Evolutionary conservation across 805 yeast species (phyloP).

Genomic region (Teunomyces kruisii): DNA sequence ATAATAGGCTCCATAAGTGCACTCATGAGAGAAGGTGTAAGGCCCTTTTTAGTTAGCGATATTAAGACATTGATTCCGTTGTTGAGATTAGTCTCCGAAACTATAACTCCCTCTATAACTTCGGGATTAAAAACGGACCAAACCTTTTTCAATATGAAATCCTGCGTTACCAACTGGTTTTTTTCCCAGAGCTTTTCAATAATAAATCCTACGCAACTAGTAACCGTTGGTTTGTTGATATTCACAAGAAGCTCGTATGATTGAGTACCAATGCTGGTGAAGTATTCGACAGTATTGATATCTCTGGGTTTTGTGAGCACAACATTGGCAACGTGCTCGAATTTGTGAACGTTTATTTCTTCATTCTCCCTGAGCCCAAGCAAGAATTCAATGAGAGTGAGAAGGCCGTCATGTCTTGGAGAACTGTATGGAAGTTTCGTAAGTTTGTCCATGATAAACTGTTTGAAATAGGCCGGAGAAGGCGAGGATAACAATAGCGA

Average conservation of each 20-base stretch:
- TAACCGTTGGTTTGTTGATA: slow-evolving; percentile 60
- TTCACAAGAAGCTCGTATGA: slow-evolving; percentile 55
- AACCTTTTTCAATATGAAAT: slow-evolving; percentile 55
- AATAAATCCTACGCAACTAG: slow-evolving; percentile 56
- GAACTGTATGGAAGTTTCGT: slow-evolving; percentile 57
- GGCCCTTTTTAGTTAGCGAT: slow-evolving; percentile 50
- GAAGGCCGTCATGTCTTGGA: slow-evolving; percentile 59
- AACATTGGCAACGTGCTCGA: slow-evolving; percentile 65
- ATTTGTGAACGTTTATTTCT: slow-evolving; percentile 61
- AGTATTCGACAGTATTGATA: slow-evolving; percentile 51
- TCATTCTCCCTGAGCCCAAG: slow-evolving; percentile 76
- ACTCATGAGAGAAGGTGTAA: slow-evolving; percentile 22
- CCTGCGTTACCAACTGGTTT: slow-evolving; percentile 51
- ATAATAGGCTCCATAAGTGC: slow-evolving; percentile 32
- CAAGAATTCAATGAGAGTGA: slow-evolving; percentile 71
- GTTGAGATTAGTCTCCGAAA: slow-evolving; percentile 52
- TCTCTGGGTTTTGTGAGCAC: slow-evolving; percentile 61
- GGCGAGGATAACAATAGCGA: slow-evolving; percentile 55
- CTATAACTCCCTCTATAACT: slow-evolving; percentile 23
- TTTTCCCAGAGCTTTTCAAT: slow-evolving; percentile 50
- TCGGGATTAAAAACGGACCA: slow-evolving; percentile 47
- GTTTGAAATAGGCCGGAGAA: slow-evolving; percentile 46
- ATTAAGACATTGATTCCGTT: slow-evolving; percentile 65
- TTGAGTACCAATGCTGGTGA: slow-evolving; percentile 60
- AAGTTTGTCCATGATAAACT: slow-evolving; percentile 48